phyloP scores from a whole-genome alignment of 345 rosid species.

The Iberis pinnata region DNA sequence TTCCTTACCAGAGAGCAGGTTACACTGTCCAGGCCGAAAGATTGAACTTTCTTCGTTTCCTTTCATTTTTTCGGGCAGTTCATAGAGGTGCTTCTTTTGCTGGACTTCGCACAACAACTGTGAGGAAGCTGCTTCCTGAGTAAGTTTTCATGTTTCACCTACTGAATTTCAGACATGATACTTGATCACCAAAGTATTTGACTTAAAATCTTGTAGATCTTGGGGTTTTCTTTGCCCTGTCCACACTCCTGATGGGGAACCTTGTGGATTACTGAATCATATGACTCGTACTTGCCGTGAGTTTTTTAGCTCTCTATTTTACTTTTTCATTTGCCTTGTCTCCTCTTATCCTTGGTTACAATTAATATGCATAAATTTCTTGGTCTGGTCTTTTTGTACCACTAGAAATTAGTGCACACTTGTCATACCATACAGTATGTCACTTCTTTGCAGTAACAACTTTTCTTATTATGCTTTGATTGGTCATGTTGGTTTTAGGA shows the following conservation, averaged over 20 bases:
- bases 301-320: conserved; percentile 30
- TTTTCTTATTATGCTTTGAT: conserved; percentile 16
- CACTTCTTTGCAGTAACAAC: conserved; percentile 1
- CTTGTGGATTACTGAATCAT: conserved; percentile 93
- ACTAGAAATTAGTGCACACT: neutral
- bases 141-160: conserved; percentile 32
- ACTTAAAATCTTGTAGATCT: conserved; percentile 48
- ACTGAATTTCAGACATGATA: conserved; percentile 12
- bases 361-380: neutral
- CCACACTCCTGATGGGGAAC: conserved; percentile 98
- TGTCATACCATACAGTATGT: neutral
- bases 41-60: conserved; percentile 81
- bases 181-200: conserved; percentile 1
- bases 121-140: conserved; percentile 96
- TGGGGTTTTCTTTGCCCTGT: conserved; percentile 99
- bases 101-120: conserved; percentile 90
- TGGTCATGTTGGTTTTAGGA: conserved; percentile 43
- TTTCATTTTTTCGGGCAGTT: conserved; percentile 89
- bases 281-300: conserved; percentile 80
- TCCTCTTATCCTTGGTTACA: neutral
- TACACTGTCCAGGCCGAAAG: conserved; percentile 97
- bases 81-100: conserved; percentile 99
- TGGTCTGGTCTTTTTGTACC: neutral
- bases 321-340: neutral
- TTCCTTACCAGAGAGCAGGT: conserved; percentile 63